Evolutionary conservation across 805 yeast species (phyloP).

Genomic region (Maudiozyma bulderi): DNA sequence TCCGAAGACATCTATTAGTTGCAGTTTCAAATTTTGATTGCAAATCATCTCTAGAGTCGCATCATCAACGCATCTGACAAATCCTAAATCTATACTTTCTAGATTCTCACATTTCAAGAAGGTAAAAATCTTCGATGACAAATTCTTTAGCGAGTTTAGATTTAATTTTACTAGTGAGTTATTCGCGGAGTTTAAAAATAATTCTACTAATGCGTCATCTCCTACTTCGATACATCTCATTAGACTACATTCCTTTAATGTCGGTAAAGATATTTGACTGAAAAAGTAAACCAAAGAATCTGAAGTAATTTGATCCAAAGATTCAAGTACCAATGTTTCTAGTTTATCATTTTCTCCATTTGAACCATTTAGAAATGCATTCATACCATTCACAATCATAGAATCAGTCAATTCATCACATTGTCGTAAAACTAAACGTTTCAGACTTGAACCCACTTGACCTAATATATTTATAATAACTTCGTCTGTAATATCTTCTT

Average conservation of each 20-base stretch:
- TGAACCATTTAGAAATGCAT: conserved; percentile 42
- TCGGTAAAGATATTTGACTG: conserved; percentile 37
- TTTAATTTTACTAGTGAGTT: conserved; percentile 58
- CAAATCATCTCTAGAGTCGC: conserved; percentile 49
- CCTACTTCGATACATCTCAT: conserved; percentile 58
- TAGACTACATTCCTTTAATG: conserved; percentile 50
- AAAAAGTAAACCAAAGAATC: conserved; percentile 57
- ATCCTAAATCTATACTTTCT: conserved; percentile 66
- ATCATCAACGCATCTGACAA: conserved; percentile 70
- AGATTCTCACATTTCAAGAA: conserved; percentile 48
- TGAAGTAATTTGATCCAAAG: conserved; percentile 57
- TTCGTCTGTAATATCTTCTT: conserved; percentile 60
- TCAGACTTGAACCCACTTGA: conserved; percentile 51
- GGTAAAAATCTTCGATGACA: conserved; percentile 44
- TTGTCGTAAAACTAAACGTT: conserved; percentile 55
- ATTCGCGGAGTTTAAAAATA: conserved; percentile 49
- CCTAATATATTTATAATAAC: conserved; percentile 51
- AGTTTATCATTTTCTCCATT: conserved; percentile 22
- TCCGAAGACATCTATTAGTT: conserved; percentile 72
- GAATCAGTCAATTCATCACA: conserved; percentile 65
- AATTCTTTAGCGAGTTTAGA: conserved; percentile 58
- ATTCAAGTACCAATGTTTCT: conserved; percentile 47
- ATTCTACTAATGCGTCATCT: conserved; percentile 50
- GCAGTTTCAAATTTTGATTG: conserved; percentile 49
- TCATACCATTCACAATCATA: conserved; percentile 46